Evolutionary conservation across 345 rosid genomes (phyloP).

Genomic region (Dimocarpus longan): DNA sequence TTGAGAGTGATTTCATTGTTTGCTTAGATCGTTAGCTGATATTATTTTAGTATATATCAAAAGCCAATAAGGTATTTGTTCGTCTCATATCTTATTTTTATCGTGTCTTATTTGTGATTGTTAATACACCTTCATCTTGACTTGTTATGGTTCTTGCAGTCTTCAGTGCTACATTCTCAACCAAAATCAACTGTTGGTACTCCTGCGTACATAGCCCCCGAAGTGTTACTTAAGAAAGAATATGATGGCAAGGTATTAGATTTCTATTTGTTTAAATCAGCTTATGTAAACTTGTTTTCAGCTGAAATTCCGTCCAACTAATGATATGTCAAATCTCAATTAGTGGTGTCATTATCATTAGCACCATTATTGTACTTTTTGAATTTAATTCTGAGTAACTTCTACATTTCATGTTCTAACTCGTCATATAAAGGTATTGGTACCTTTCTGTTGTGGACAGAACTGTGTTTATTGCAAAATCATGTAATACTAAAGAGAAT

Average conservation of each 20-base stretch:
- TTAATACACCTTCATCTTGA: conserved; percentile 8
- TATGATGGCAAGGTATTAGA: conserved; percentile 93
- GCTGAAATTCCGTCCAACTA: neutral
- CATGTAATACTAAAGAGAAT: neutral
- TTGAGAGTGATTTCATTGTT: neutral
- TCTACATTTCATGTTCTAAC: neutral
- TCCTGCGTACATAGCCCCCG: conserved; percentile 99
- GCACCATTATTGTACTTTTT: neutral
- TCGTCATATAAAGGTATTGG: neutral
- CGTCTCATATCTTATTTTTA: neutral
- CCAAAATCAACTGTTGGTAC: conserved; percentile 99
- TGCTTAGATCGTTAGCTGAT: conserved; percentile 2
- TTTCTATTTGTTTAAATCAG: conserved; percentile 12
- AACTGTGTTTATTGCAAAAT: neutral
- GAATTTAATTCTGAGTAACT: neutral
- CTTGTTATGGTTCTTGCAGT: conserved; percentile 46
- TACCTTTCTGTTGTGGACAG: neutral
- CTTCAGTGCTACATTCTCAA: conserved; percentile 94
- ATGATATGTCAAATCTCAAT: neutral
- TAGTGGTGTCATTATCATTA: neutral
- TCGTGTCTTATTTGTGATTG: conserved; percentile 9
- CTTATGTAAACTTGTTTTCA: neutral
- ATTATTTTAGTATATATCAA: neutral
- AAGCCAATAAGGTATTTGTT: neutral
- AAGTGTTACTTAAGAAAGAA: conserved; percentile 94